Base-by-base conservation (phyloP, 352 stramenopile genomes). In the Globisporangium barbulae region DNA sequence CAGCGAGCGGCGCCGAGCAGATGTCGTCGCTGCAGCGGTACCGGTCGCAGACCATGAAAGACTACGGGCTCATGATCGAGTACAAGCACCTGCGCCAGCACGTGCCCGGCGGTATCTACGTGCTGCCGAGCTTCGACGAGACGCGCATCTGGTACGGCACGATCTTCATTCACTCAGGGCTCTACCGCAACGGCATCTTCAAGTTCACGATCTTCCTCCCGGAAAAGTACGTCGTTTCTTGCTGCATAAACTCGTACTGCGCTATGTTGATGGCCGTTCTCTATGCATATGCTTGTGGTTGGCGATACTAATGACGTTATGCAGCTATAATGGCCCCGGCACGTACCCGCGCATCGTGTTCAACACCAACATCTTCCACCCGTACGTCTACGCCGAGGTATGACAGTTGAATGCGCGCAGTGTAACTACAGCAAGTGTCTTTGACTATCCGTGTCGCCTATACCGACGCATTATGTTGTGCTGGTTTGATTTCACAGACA, bases 1-100 rank as follows among this genome's bases (percentile, higher is more conserved):
- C 13, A 30, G 48, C 25, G 48, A 54, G 48, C 48, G 64, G 74
- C n/a, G 52, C 67, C 10, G 72, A 85, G 42, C 81, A 86, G 56
- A 90, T 94, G 81, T 87, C 86, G 57, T 93, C 84, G 31, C 73
- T 94, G 48, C 86, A 94, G 65, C 84, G 83, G 49, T 94, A 94
- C 59, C 80, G 86, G 12, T 91, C 83, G 37, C 83, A 94, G 67
- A 94, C 86, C 9, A 94, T 94, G 83, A 93, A 92, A 59, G 94
- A 98, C 68, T 98, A 98, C 69, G 96, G 97, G 6, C 88, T 99
- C 7, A 98, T 96, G 68, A 98, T 98, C 72, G 96, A 99, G 82
- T 99, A 98, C 81, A 98, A 98, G 68, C 94, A 98, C 63, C 68
- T 99, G 37, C 94, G 97, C 58, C 85, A 97, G 53, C 89, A 98